Evolutionary conservation across 768 basidiomycete species (phyloP).

Genomic region (Rhodotorula diobovata): DNA sequence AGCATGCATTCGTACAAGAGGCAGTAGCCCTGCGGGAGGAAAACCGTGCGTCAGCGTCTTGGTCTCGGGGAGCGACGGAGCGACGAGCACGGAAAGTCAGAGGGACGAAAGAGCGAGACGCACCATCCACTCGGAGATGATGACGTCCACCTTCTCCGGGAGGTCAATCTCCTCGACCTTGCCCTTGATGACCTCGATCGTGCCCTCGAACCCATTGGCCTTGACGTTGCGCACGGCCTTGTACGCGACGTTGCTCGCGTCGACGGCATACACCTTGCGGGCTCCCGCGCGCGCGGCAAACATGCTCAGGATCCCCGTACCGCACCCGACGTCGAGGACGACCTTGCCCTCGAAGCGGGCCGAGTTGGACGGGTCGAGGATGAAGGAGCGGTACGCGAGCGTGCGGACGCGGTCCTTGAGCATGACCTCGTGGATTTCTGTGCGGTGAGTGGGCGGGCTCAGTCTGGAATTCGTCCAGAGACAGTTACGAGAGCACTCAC

Average conservation of each 20-base stretch:
- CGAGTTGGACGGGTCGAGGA: constrained; percentile 64
- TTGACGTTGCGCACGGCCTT: constrained; percentile 96
- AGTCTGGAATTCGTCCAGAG: too few species aligned
- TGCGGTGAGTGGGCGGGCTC: neutral
- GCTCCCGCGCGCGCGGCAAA: constrained; percentile 44
- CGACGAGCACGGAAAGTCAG: neutral
- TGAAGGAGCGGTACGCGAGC: constrained; percentile 85
- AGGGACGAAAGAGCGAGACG: constrained; percentile 41
- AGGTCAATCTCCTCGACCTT: constrained; percentile 83
- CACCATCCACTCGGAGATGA: constrained; percentile 95
- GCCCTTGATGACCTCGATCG: constrained; percentile 67
- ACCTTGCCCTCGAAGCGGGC: constrained; percentile 72
- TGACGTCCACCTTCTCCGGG: constrained; percentile 77
- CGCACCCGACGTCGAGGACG: constrained; percentile 94
- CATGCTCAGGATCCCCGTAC: constrained; percentile 55
- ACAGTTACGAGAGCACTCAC: constrained; percentile 49
- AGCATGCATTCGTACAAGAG: constrained; percentile 86
- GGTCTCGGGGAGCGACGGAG: too few species aligned
- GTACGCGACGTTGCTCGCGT: constrained; percentile 99
- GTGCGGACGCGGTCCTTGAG: constrained; percentile 92
- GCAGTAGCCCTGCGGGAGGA: constrained; percentile 48
- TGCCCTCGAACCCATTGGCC: constrained; percentile 93
- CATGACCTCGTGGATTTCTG: constrained; percentile 95
- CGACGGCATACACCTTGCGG: constrained; percentile 56
- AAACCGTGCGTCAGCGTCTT: neutral